Base-by-base conservation (phyloP, 495 filamentous ascomycete species). In the Xylaria cubensis region DNA sequence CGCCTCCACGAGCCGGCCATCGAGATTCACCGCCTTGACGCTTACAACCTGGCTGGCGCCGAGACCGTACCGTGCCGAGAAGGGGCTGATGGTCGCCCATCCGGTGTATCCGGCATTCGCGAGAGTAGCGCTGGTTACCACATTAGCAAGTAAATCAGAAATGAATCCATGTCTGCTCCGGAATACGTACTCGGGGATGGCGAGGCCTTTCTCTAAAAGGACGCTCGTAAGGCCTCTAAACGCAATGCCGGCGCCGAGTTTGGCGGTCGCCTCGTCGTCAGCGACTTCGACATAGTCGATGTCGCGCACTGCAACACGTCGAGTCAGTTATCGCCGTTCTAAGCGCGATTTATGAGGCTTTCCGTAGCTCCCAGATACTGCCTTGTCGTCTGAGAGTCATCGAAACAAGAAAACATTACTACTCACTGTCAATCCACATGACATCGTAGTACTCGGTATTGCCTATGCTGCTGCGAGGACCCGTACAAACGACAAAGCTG, bases 31-130 rank as follows among this genome's bases (percentile, higher is more conserved):
- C 13, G 83, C 39, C n/a, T 73, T 80, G 13, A 81, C 80, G 21
- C 74, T 76, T 29, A 86, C 69, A 41, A 84, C 82, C 55, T 85
- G 79, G 64, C 84, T 83, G 2, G 77, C 75, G 9, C 81, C 81
- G 10, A 86, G 64, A 1, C 83, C 84, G 32, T 75, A 80, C 15
- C 76, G 63, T 0, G 76, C 34, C 19, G 75, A 75, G 26, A 83
- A 75, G 15, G 79, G 69, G 15, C 83, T 82, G 36, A 80, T 74
- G 13, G 72, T 80, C 9, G 78, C 75, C 82, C 84, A 86, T 1
- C 80, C 82, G 48, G 80, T 74, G 62, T 78, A 81, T 1, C 81
- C 84, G 0, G 84, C 78, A 8, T 66, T 70, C 1, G 73, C 74
- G 12, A 82, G 73, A 0, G 74, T 44, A 7, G 78, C 82, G 6